phyloP scores from a whole-genome alignment of 129 eudicot genomes.

The Apium graveolens region DNA sequence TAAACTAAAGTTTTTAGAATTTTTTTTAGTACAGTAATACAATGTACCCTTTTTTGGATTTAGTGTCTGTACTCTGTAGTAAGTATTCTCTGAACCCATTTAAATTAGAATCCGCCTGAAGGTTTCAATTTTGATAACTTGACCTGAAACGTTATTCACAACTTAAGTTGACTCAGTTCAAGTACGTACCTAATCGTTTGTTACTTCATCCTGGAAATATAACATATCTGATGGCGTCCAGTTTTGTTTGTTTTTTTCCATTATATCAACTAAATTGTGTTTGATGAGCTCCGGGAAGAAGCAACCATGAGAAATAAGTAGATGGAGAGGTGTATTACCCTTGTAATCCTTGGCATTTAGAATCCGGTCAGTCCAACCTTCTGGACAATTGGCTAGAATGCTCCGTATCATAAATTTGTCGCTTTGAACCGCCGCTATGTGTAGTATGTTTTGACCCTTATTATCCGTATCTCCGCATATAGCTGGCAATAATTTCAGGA shows the following conservation, averaged over 20 bases:
- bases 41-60: too few species aligned
- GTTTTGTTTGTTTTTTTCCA: background rate
- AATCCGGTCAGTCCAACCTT: background rate
- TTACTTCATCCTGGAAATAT: background rate
- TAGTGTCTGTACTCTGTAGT: too few species aligned
- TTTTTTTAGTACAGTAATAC: too few species aligned
- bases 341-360: background rate
- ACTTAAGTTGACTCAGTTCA: too few species aligned
- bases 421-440: background rate
- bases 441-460: background rate
- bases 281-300: background rate
- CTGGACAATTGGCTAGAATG: background rate
- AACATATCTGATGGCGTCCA: background rate
- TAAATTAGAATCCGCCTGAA: too few species aligned
- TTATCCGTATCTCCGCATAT: background rate
- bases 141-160: too few species aligned
- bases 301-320: background rate
- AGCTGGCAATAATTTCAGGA: background rate
- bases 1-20: too few species aligned
- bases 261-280: background rate
- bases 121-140: too few species aligned
- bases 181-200: background rate
- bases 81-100: too few species aligned
- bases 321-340: background rate
- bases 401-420: background rate